Conservation (phyloP, 805 yeast species). For the Ogataea parapolymorpha region DNA sequence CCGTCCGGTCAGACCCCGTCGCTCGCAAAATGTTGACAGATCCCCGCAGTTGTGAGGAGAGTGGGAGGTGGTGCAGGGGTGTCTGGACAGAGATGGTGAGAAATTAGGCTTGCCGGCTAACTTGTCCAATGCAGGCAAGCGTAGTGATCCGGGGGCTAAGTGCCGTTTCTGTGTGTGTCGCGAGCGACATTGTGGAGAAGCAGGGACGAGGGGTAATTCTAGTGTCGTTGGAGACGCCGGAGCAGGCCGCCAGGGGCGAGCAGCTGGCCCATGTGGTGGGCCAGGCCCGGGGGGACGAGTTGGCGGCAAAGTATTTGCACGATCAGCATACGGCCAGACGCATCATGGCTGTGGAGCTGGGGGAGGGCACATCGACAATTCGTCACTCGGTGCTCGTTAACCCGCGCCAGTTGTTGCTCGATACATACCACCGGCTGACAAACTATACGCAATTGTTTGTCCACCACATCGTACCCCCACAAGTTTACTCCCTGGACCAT, state of each 20-base stretch:
- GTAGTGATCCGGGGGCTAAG: slow-evolving; percentile 14
- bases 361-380: not conserved
- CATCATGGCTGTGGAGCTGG: slow-evolving; percentile 13
- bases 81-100: too few species aligned
- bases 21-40: not conserved
- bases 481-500: slow-evolving; percentile 5
- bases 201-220: slow-evolving; percentile 10
- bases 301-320: not conserved
- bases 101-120: too few species aligned
- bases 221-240: slow-evolving; percentile 13
- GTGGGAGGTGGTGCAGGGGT: not conserved
- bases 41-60: slow-evolving; percentile 7
- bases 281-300: slow-evolving; percentile 5
- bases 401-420: slow-evolving; percentile 7
- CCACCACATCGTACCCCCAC: slow-evolving; percentile 14
- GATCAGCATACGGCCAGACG: slow-evolving; percentile 13
- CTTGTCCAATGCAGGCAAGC: slow-evolving; percentile 1
- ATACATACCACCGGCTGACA: slow-evolving; percentile 10
- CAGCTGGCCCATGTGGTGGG: slow-evolving; percentile 16
- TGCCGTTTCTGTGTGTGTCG: slow-evolving; percentile 13
- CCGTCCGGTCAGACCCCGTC: not conserved
- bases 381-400: slow-evolving; percentile 5
- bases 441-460: slow-evolving; percentile 2
- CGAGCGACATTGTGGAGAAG: slow-evolving; percentile 7
- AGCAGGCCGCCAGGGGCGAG: slow-evolving; percentile 11